Evolutionary conservation across 2,329 filamentous ascomycete species (phyloP).

Genomic region (Decorospora gaudefroyi): DNA sequence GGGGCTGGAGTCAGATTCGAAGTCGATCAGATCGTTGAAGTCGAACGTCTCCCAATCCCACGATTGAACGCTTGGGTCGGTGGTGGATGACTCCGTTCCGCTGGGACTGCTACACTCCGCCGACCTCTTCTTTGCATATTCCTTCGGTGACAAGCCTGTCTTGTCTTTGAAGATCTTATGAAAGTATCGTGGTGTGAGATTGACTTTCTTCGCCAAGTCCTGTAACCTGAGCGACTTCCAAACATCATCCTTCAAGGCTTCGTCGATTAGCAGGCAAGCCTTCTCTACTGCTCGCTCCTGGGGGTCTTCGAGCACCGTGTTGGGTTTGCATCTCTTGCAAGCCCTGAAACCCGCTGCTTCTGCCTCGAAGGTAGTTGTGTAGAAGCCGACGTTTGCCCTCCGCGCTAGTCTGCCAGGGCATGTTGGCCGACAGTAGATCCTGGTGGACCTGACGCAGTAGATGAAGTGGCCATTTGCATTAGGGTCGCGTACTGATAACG

Average conservation of each 20-base stretch:
- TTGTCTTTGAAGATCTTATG: constrained; percentile 63
- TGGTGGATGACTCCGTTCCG: constrained; percentile 7
- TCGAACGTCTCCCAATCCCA: constrained; percentile 31
- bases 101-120: constrained; percentile 13
- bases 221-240: constrained; percentile 46
- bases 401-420: constrained; percentile 64
- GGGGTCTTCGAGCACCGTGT: constrained; percentile 49
- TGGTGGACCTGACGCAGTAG: constrained; percentile 61
- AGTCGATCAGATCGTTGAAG: constrained; percentile 35
- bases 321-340: constrained; percentile 62
- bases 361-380: constrained; percentile 53
- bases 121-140: constrained; percentile 41
- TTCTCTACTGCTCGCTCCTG: constrained; percentile 52
- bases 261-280: constrained; percentile 40
- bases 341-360: constrained; percentile 57
- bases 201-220: constrained; percentile 57
- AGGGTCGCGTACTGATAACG: constrained; percentile 53
- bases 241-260: constrained; percentile 26
- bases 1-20: constrained; percentile 21
- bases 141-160: constrained; percentile 58
- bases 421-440: constrained; percentile 64
- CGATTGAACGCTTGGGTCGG: constrained; percentile 5
- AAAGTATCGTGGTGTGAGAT: constrained; percentile 62
- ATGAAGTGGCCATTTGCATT: constrained; percentile 55
- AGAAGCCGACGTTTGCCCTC: constrained; percentile 63